phyloP scores from a whole-genome alignment of 441 rosid species.

The Croton laevigatus region DNA sequence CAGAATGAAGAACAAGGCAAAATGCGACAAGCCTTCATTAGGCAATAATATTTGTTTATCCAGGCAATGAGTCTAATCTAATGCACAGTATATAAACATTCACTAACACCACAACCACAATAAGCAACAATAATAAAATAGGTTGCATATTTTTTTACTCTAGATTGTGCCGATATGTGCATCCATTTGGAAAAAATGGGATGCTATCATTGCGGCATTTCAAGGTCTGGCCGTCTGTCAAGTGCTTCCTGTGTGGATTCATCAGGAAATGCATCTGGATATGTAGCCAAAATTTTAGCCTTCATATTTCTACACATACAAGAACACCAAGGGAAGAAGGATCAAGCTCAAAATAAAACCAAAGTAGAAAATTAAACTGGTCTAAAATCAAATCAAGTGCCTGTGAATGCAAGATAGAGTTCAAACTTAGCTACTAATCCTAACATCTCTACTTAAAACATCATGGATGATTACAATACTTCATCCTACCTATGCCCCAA shows the following conservation, averaged over 20 bases:
- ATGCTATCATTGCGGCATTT: conserved; percentile 41
- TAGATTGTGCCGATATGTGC: background rate
- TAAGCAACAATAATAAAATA: background rate
- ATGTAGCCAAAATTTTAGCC: conserved; percentile 58
- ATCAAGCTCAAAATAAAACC: background rate
- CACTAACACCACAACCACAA: background rate
- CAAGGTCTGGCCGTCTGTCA: conserved; percentile 81
- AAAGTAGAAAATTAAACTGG: background rate
- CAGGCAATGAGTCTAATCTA: background rate
- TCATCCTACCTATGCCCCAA: background rate
- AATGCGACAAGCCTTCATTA: too few species aligned
- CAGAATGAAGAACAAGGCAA: too few species aligned
- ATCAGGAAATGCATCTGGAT: conserved; percentile 89
- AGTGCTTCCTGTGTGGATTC: conserved; percentile 55
- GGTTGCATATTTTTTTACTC: background rate
- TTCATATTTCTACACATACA: conserved; percentile 55
- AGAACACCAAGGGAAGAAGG: background rate
- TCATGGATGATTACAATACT: background rate
- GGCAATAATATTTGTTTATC: too few species aligned
- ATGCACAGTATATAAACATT: background rate
- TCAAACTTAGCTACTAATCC: background rate
- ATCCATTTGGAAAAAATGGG: background rate
- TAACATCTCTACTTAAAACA: background rate
- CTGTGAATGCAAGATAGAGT: background rate
- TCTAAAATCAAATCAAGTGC: background rate